These are phyloP conservation scores for Lathyrus oleraceus DNA, from an alignment of 306 rosid genomes.

Conservation along the genomic window DNA sequence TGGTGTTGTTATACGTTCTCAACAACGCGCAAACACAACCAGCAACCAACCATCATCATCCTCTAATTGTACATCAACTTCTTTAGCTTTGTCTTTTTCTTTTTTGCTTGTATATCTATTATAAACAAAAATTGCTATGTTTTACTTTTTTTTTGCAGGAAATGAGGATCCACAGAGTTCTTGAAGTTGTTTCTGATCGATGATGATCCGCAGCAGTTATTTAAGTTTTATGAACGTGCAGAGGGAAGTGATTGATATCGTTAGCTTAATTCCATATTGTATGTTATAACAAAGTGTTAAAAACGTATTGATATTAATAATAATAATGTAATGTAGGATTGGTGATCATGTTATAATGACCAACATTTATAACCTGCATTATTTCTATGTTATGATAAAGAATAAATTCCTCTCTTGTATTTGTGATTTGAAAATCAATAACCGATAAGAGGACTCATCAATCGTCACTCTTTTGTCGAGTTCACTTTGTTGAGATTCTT, in stretches of 20 bases:
- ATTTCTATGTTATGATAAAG: constrained; percentile 34
- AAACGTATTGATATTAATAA: not conserved
- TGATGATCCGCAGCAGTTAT: constrained; percentile 32
- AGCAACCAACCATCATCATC: constrained; percentile 15
- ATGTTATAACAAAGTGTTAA: too few species aligned
- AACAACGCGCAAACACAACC: not conserved
- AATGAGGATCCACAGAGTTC: constrained; percentile 33
- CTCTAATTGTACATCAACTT: constrained; percentile 20
- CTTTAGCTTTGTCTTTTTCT: constrained; percentile 13
- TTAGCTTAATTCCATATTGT: too few species aligned
- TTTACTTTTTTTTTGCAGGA: constrained; percentile 44
- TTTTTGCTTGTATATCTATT: not conserved
- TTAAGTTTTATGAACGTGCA: too few species aligned
- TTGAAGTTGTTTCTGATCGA: constrained; percentile 33
- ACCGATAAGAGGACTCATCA: too few species aligned
- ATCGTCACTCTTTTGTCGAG: too few species aligned
- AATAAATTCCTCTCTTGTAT: constrained; percentile 44
- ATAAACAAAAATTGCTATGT: not conserved
- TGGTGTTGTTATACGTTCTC: constrained; percentile 46
- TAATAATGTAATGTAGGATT: constrained; percentile 40
- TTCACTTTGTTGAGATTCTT: too few species aligned
- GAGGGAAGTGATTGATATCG: not conserved
- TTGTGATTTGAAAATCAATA: constrained; percentile 30
- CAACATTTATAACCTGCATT: constrained; percentile 34
- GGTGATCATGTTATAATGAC: constrained; percentile 47